Base-by-base conservation (phyloP, 176 grass and related monocot species). In the Aegilops tauschii region DNA sequence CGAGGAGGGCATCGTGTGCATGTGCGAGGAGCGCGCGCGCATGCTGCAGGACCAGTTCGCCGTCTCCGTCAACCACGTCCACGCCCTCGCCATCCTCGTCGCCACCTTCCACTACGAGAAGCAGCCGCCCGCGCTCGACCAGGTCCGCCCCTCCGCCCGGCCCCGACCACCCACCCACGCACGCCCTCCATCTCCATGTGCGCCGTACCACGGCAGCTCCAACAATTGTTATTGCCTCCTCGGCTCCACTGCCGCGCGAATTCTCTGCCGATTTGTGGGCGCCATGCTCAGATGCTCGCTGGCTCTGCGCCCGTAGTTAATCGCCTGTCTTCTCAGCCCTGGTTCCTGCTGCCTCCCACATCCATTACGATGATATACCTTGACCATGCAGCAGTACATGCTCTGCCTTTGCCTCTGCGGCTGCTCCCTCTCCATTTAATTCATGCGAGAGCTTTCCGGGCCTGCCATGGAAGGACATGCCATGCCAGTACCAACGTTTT, bases 11-110 rank as follows among this genome's bases (percentile, higher is more conserved):
- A 65, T 99, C 52, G 85, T 94, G 67, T 90, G 89, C 94, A 99
- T 99, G 92, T 99, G 97, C 72, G 97, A 99, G 66, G 97, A 96
- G 90, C 92, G 97, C 3, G 90, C 97, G 7, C 80, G 97, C 21
- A 99, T 99, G 97, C 92, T 99, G 74, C 94, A 96, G 92, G 97
- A 99, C 84, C 97, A 95, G 82, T 96, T 99, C 65, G 90, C 94
- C 40, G 97, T 99, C 77, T 94, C 90, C 59, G 90, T 99, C 80
- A 99, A 99, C 88, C 97, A 99, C 87, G 94, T 99, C 52, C 94
- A 94, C 80, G 97, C 97, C 32, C 92, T 99, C 59, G 94, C 97
- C 82, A 99, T 99, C 65, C 97, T 99, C 65, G 92, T 99, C 83
- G 95, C 97, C 25, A 99, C 94, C 29, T 99, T 99, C 87, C 85